Evolutionary conservation across 2,329 filamentous ascomycete genomes (phyloP), one percentile per base, ranked within the genome.

Genomic region (Colletotrichum brevisporum): DNA sequence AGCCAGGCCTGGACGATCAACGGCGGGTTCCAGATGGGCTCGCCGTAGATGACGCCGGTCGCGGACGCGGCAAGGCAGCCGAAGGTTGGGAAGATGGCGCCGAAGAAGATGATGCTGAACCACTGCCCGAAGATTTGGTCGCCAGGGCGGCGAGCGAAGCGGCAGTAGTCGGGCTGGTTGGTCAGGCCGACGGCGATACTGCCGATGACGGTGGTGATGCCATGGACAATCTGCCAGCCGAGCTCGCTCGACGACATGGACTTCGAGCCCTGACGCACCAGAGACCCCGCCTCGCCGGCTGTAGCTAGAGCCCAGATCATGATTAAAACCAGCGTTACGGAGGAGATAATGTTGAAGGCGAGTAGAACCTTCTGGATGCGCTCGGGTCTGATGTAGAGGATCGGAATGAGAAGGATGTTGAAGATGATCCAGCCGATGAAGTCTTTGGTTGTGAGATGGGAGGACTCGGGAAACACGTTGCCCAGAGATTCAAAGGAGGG

Each of bases 151-250:
- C 75, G 72, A 4, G 81, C 79, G 67, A 84, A 85, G 6, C 83
- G 79, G 2, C 81, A 79, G 71, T 81, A 84, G 74, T 85, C 83
- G 18, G 76, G 78, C 69, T 83, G 83, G 71, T 84, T 86, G 15
- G 80, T 80, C 43, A 84, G 75, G 4, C 83, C 83, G 4, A 82
- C 81, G 6, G 82, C 80, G 57, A 84, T 83, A 27, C 77, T 75
- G 5, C 83, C 84, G 21, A 85, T 81, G 5, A 80, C 77, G 0
- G 79, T 79, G 12, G 80, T 83, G 54, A 84, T 77, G 9, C 80
- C 82, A 39, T 77, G 73, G 50, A 82, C 72, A 41, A 79, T 77
- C 31, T 76, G 74, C 79, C 80, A 83, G 15, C 77, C 80, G 1
- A 82, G 75, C 39, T 76, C 67, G 27, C 27, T 58, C 10, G 67